Percentiles rank a stretch among this genome's conserved stretches.
Evolutionary conservation across 129 eudicot genomes (phyloP).

Genomic region (Escallonia rubra): DNA sequence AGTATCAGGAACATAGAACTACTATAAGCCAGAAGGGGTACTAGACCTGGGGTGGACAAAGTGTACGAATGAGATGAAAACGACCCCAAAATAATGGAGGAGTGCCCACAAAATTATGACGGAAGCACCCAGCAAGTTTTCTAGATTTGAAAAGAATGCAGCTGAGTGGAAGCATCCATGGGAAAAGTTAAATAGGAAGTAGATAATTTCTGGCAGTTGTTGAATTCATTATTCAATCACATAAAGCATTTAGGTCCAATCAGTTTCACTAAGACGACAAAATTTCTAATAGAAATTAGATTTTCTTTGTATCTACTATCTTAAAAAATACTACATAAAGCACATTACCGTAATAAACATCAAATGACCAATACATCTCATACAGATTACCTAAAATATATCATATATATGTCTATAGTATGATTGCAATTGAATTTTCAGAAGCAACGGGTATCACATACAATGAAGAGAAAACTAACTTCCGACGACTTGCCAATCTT

Average conservation of each 20-base stretch:
- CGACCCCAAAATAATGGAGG: background rate
- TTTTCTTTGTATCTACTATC: too few species aligned
- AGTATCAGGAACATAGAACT: background rate
- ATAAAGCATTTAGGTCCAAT: background rate
- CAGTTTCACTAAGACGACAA: background rate
- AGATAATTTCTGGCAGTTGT: too few species aligned
- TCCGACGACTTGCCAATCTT: background rate
- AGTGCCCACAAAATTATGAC: background rate
- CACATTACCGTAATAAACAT: too few species aligned
- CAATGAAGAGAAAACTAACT: slow-evolving; percentile 5
- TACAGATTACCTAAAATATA: background rate
- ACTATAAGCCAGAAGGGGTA: background rate
- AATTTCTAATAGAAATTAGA: background rate
- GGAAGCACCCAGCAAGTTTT: background rate
- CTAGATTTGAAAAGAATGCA: background rate
- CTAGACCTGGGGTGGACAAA: too few species aligned
- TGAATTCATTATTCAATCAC: too few species aligned
- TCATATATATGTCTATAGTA: too few species aligned
- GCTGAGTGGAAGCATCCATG: too few species aligned
- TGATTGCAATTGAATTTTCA: too few species aligned
- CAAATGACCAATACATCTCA: background rate
- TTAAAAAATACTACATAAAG: too few species aligned
- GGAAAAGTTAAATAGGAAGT: too few species aligned
- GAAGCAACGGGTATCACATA: background rate
- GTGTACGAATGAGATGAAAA: too few species aligned